Base-by-base conservation (phyloP, 345 rosid species). In the Noccaea bulbosa region DNA sequence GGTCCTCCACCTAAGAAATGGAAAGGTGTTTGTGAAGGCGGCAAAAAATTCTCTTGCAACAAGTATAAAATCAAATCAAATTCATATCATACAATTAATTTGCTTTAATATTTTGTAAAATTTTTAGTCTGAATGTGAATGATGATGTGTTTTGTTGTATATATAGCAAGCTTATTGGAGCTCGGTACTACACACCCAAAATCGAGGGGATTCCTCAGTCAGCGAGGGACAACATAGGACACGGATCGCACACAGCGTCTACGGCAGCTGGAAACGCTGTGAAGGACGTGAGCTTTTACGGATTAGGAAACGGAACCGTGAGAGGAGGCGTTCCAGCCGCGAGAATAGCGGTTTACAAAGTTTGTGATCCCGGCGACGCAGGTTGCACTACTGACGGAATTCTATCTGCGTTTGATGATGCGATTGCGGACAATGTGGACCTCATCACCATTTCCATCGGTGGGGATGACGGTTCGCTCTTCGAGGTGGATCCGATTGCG, bases 211-310 rank as follows among this genome's bases (percentile, higher is more conserved):
- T 17, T 37, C 70, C 60, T 17, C 22, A 34, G 0, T 77, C 80
- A 51, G 80, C 64, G 8, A 27, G 35, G 11, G 80, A 71, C 48
- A 22, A 37, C 51, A 50, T 71, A 11, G 80, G 77, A 35, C 80
- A 77, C 59, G 90, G 93, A 8, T 66, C 82, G 0, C 93, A 87
- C 71, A 85, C 88, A 2, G 83, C 93, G 0, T 85, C 90, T 8
- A 87, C 79, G 0, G 84, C 84, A 11, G 88, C 93, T 5, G 90
- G 90, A 56, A 81, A 65, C 67, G 41, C 16, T 3, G 82, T 85
- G 8, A 20, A 51, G 20, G 61, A 61, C 7, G 84, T 62, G 0
- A 81, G 75, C 55, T 83, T 81, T 24, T 79, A 51, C 49, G 88
- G 88, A 2, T 7, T 86, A 0, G 88, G 80, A 1, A 30, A 74